Evolutionary conservation across 768 basidiomycete genomes (phyloP).

Genomic region (Lentinula sp.): DNA sequence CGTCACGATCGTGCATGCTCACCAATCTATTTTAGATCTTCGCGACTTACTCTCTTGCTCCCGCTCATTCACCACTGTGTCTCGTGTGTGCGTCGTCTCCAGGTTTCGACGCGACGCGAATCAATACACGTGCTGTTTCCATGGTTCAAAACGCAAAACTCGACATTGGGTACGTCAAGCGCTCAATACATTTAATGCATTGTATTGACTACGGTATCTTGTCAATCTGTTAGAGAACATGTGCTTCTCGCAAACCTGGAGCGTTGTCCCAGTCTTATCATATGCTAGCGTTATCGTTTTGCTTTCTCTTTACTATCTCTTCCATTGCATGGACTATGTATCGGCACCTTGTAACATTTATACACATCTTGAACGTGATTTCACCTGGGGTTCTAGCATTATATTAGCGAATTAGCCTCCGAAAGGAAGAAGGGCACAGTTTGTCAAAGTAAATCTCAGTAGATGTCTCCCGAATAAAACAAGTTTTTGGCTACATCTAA

Average conservation of each 20-base stretch:
- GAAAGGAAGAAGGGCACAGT: too few species aligned
- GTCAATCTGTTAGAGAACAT: constrained; percentile 29
- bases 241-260: constrained; percentile 46
- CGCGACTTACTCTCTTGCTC: constrained; percentile 58
- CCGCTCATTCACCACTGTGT: constrained; percentile 54
- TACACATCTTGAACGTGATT: not conserved
- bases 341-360: not conserved
- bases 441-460: too few species aligned
- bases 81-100: constrained; percentile 49
- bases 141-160: constrained; percentile 39
- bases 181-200: not conserved
- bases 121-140: constrained; percentile 36
- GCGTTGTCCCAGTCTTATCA: constrained; percentile 47
- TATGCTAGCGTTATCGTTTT: constrained; percentile 32
- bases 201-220: not conserved
- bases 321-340: constrained; percentile 3
- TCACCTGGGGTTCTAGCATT: not conserved
- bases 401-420: not conserved
- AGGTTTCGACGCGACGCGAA: constrained; percentile 31
- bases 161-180: constrained; percentile 29
- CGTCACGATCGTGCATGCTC: not conserved
- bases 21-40: constrained; percentile 35
- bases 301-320: not conserved
- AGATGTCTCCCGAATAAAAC: too few species aligned
- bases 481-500: too few species aligned